Conservation (phyloP, 2,329 filamentous ascomycete species). For the Ceratocystis smalleyi region DNA sequence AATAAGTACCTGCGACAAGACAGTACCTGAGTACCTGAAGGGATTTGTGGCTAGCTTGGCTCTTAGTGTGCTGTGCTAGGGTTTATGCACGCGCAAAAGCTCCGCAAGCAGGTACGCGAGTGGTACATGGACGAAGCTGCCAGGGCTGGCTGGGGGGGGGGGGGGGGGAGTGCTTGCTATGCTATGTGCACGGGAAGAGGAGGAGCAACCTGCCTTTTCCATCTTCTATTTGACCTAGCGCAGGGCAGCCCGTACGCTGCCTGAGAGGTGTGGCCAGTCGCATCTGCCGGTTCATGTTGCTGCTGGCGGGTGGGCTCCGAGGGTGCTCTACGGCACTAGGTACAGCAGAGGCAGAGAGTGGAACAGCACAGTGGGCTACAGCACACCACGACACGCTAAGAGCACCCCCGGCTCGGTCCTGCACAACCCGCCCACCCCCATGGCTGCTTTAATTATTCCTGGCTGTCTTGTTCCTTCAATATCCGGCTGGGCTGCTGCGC, state of each 20-base stretch:
- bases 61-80: background rate
- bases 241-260: too few relatives aligned
- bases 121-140: background rate
- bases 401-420: background rate
- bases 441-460: background rate
- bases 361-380: background rate
- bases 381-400: background rate
- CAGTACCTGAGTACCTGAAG: background rate
- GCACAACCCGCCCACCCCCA: background rate
- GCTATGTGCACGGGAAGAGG: too few relatives aligned
- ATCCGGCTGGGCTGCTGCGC: slow-evolving; percentile 2
- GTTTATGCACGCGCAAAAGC: background rate
- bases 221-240: too few relatives aligned
- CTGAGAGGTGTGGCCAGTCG: too few relatives aligned
- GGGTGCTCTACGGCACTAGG: background rate
- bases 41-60: background rate
- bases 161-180: too few relatives aligned
- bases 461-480: slow-evolving; percentile 1
- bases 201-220: too few relatives aligned
- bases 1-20: background rate
- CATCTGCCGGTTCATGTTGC: too few relatives aligned
- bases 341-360: background rate
- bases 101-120: background rate
- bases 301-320: background rate
- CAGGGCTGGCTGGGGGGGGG: background rate